These are phyloP conservation scores for Aspergillus pseudoterreus DNA, from an alignment of 2,329 filamentous ascomycete genomes.

Conservation along the genomic window DNA sequence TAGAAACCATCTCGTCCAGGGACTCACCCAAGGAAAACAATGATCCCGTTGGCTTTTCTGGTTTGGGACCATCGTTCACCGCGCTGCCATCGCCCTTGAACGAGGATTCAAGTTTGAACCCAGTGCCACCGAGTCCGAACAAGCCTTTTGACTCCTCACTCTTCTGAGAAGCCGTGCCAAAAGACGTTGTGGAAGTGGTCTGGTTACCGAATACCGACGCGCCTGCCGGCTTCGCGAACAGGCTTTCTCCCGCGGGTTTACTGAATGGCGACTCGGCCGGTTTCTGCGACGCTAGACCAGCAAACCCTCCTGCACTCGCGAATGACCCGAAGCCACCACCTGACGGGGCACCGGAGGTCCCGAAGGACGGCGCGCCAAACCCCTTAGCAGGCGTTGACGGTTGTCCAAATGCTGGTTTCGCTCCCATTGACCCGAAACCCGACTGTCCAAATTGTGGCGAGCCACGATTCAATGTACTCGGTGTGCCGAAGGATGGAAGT, in stretches of 20 bases:
- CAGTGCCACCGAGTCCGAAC: constrained; percentile 26
- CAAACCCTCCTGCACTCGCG: constrained; percentile 23
- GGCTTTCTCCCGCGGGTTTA: constrained; percentile 19
- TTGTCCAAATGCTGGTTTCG: constrained; percentile 28
- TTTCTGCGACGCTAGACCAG: constrained; percentile 17
- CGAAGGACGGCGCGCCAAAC: constrained; percentile 20
- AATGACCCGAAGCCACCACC: constrained; percentile 36
- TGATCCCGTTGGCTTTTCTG: constrained; percentile 29
- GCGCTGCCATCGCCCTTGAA: constrained; percentile 43
- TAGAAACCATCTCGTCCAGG: constrained; percentile 40
- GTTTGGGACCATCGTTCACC: constrained; percentile 37
- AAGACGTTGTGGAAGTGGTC: constrained; percentile 21
- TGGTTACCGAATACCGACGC: constrained; percentile 29
- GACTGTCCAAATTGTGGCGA: constrained; percentile 32
- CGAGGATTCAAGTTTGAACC: constrained; percentile 43
- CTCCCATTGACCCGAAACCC: constrained; percentile 22
- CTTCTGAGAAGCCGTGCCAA: constrained; percentile 21
- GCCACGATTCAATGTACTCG: constrained; percentile 29
- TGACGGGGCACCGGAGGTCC: constrained; percentile 13
- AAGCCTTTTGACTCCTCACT: constrained; percentile 23
- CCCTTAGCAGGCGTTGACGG: constrained; percentile 25
- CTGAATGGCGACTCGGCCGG: constrained; percentile 23
- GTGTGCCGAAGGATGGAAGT: constrained; percentile 26
- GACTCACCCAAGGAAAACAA: constrained; percentile 38
- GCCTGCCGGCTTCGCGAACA: constrained; percentile 28